Evolutionary conservation across 805 yeast genomes (phyloP), one percentile per base, ranked within the genome.

Genomic region (Grigorovia humatica): DNA sequence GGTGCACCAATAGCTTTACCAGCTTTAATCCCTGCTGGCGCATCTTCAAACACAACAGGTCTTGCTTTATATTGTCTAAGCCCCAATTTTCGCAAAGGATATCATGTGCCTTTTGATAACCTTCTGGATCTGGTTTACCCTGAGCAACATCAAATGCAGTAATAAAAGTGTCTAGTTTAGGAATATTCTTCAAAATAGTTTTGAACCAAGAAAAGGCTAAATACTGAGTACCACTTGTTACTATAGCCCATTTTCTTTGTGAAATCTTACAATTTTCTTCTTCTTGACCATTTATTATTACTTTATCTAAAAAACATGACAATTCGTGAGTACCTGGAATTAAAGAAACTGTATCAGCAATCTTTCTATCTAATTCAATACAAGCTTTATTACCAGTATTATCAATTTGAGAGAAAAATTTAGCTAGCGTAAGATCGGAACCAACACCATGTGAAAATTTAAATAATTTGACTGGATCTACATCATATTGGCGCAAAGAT

Each of bases 51-150:
- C 12, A 83, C 88, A 29, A 85, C 85, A 17, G 69, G 61, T 65
- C 41, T 48, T 12, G 52, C 65, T 6, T 56, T 52, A 2, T 59
- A 50, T 20, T 57, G 59, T 44, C 59, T 55, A 19, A 55, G 51
- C 4, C 59, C 57, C 59, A 23, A 23, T 23, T 23, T 4, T 59
- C 54, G 51, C 86, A 74, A 57, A 89, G 73, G 55, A 76, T 80
- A 51, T 77, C 80, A 43, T 66, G 58, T 47, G 85, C 87, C 56
- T 66, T 60, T 46, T 73, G 70, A 70, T 85, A 86, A 44, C 93
- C 91, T 70, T 80, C 80, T 8, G 95, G 95, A 69, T 85, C 77
- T 19, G 95, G 95, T 73, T 86, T 86, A 56, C 93, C 93, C 57
- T 72, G 72, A 47, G 72, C 66, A 54, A 85, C 90, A 65, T 79